These are phyloP conservation scores for Gossypium bickii DNA, from an alignment of 345 rosid species.

Conservation along the genomic window DNA sequence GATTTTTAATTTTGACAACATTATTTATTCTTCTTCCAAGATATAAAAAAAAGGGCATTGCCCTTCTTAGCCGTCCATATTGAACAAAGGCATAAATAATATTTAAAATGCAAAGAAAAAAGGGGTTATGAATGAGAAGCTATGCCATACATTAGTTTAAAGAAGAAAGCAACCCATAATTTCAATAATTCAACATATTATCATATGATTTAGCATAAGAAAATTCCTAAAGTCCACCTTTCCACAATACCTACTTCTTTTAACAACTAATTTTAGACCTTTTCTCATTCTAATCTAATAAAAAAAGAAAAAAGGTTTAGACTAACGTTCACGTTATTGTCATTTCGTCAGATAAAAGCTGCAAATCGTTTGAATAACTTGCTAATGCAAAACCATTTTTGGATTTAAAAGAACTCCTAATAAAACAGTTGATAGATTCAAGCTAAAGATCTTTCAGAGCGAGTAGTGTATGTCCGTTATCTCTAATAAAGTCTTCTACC, in stretches of 20 bases:
- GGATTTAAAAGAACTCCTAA: neutral
- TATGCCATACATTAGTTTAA: conserved; percentile 10
- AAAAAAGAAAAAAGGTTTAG: neutral
- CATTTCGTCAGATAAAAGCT: conserved; percentile 3
- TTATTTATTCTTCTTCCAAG: no score
- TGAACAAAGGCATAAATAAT: neutral
- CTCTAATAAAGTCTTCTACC: neutral
- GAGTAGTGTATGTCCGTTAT: conserved; percentile 43
- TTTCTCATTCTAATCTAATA: neutral
- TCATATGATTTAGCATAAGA: neutral
- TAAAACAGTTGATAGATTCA: conserved; percentile 45
- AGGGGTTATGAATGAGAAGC: neutral
- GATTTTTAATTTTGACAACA: no score
- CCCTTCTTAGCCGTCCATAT: conserved; percentile 14
- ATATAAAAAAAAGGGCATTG: neutral
- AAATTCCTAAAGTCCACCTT: conserved; percentile 6
- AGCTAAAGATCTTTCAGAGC: conserved; percentile 86
- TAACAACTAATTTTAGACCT: conserved; percentile 15
- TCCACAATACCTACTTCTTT: conserved; percentile 14
- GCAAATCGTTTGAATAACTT: neutral
- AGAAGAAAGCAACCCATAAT: neutral
- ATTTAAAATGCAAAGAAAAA: neutral
- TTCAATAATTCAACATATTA: neutral
- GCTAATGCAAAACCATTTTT: neutral
- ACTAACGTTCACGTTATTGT: neutral